A percentile compares a stretch with the other conserved stretches of the same genome.
These are phyloP conservation scores for Persicaria maculosa DNA, from an alignment of 148 eudicot genomes.

Conservation along the genomic window DNA sequence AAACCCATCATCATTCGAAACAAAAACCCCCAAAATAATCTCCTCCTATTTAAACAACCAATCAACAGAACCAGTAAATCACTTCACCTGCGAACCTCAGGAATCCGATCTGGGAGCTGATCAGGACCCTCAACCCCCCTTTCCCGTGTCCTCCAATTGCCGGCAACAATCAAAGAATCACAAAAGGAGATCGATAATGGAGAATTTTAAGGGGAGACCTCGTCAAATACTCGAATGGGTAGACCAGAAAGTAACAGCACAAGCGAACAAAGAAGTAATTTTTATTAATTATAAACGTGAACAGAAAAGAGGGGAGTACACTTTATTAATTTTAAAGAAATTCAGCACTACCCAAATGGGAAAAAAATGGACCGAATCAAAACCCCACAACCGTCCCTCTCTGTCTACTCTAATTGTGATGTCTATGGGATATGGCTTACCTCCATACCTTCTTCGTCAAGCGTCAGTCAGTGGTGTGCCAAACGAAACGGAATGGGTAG, in stretches of 20 bases:
- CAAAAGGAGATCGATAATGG: background rate
- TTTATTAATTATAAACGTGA: background rate
- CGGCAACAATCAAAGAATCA: background rate
- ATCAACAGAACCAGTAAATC: conserved; percentile 1
- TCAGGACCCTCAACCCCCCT: background rate
- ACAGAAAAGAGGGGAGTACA: conserved; percentile 3
- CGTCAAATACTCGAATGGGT: conserved; percentile 5
- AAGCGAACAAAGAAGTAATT: conserved; percentile 7
- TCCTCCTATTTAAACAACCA: background rate
- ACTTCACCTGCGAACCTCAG: background rate
- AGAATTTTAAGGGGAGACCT: conserved; percentile 8
- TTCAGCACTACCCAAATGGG: conserved; percentile 6
- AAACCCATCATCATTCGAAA: conserved; percentile 1
- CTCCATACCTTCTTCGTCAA: background rate
- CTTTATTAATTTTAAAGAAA: background rate
- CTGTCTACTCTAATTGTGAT: background rate
- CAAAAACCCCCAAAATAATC: conserved; percentile 8
- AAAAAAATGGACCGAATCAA: conserved; percentile 9
- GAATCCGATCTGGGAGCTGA: background rate
- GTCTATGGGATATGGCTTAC: background rate
- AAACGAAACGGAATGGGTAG: background rate
- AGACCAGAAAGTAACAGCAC: conserved; percentile 1
- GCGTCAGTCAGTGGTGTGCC: background rate
- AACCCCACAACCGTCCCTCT: conserved; percentile 8
- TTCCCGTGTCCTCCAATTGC: background rate